Conservation (phyloP, 352 stramenopile species). For the Phytophthora palmivora region DNA sequence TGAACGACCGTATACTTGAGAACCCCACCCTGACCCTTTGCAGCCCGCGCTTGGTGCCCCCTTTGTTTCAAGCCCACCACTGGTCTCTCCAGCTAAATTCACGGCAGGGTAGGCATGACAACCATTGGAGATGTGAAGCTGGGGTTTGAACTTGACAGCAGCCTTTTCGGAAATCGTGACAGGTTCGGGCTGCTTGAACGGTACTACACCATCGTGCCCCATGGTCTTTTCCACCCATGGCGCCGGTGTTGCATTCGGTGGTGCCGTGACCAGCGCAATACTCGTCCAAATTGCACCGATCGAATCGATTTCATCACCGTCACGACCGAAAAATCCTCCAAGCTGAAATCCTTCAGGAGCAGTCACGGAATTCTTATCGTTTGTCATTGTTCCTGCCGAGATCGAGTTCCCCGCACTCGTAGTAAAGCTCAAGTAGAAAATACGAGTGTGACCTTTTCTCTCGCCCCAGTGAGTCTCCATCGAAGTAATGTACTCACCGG, state of each 20-base stretch:
- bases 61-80: conserved; percentile 1
- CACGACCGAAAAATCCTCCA: conserved; percentile 16
- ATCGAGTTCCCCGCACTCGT: conserved; percentile 11
- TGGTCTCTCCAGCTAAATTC: conserved; percentile 1
- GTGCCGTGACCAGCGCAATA: neutral
- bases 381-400: conserved; percentile 2
- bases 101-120: conserved; percentile 9
- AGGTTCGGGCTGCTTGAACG: conserved; percentile 3
- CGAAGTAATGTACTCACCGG: conserved; percentile 8
- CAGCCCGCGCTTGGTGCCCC: neutral
- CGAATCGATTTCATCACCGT: conserved; percentile 14
- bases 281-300: conserved; percentile 17
- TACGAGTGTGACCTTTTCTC: conserved; percentile 6
- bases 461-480: conserved; percentile 15
- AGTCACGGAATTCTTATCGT: conserved; percentile 2
- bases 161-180: conserved; percentile 7
- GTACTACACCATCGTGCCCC: neutral
- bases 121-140: conserved; percentile 9
- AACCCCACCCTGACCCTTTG: conserved; percentile 6
- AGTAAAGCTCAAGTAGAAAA: conserved; percentile 13
- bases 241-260: neutral
- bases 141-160: conserved; percentile 4
- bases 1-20: conserved; percentile 1
- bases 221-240: conserved; percentile 4
- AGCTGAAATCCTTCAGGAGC: conserved; percentile 11